Percentiles rank a stretch among this genome's conserved stretches.
These are phyloP conservation scores for Jackrogersella multiformis DNA, from an alignment of 495 filamentous ascomycete genomes.

Conservation along the genomic window DNA sequence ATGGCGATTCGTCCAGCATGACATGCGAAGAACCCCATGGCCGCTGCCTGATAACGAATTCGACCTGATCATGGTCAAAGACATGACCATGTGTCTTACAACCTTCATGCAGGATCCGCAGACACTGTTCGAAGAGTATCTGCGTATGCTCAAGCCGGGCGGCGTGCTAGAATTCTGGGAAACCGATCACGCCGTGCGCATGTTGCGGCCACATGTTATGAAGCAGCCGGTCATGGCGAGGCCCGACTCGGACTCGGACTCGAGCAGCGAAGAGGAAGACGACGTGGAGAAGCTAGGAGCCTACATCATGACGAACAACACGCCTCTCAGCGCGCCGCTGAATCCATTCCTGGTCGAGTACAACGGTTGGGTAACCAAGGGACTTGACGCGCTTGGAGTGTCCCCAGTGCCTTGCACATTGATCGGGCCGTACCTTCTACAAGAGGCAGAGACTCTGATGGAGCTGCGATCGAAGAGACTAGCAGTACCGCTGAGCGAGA, in stretches of 20 bases:
- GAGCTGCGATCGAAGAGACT: conserved; percentile 77
- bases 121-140: conserved; percentile 74
- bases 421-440: conserved; percentile 78
- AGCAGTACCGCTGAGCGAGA: conserved; percentile 84
- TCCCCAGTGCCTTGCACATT: conserved; percentile 81
- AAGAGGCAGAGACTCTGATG: conserved; percentile 76
- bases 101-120: conserved; percentile 65
- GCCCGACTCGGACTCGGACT: conserved; percentile 53
- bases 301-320: conserved; percentile 84
- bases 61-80: conserved; percentile 90
- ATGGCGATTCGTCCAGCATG: conserved; percentile 90
- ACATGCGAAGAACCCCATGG: conserved; percentile 75
- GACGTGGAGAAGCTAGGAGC: conserved; percentile 73
- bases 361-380: conserved; percentile 82
- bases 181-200: conserved; percentile 78
- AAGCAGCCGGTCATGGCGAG: conserved; percentile 62
- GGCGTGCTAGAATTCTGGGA: conserved; percentile 91
- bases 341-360: conserved; percentile 86
- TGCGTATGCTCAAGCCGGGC: conserved; percentile 79
- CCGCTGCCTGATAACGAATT: conserved; percentile 87
- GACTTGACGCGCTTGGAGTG: conserved; percentile 75
- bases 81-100: conserved; percentile 75
- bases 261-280: conserved; percentile 65
- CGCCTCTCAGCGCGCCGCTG: conserved; percentile 77
- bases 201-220: conserved; percentile 77